Evolutionary conservation across 2,329 filamentous ascomycete genomes (phyloP), one percentile per base, ranked within the genome.

Genomic region (Monosporascus cannonballus): DNA sequence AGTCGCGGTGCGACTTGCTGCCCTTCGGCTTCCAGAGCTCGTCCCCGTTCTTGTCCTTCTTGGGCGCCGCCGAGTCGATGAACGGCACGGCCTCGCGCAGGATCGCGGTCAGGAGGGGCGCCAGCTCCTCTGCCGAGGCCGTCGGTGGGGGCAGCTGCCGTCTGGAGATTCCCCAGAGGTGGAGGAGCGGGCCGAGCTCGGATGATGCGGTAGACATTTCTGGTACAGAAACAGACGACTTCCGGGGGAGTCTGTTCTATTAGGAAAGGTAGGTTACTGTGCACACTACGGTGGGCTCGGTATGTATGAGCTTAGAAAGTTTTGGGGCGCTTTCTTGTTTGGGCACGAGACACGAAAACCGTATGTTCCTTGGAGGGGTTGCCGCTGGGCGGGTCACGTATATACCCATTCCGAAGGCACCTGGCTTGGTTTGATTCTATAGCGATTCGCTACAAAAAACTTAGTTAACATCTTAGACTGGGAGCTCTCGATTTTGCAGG

Each of bases 41-140:
- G 14, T 71, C 72, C 70, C 76, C 76, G 7, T 54, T 50, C 25
- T 62, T 70, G 36, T 62, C 47, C 25, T 58, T 38, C 59, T 69
- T 71, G 17, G 78, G 74, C 7, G 81, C 74, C 36, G 81, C 75
- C 9, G 72, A 71, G 60, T 77, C 75, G 63, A 86, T 74, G 64
- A 88, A 85, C 1, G 75, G 72, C 27, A 81, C 66, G 22, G 80
- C 78, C 64, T 88, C 84, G n/a, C 69, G 63, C 34, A 88, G 71
- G 24, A 84, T 70, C 6, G 73, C 66, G 9, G 69, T 65, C 53
- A 86, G 65, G 56, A 88, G 78, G 6, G 73, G 69, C 22, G 68
- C 64, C 17, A 86, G 69, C 37, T 76, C 72, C 27, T 75, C 70
- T 4, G 66, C 52, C 2, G 68, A 61, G 4, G 73, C 71, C 15